Evolutionary conservation across 495 filamentous ascomycete species (phyloP).

Genomic region (Acidiella bohemica): DNA sequence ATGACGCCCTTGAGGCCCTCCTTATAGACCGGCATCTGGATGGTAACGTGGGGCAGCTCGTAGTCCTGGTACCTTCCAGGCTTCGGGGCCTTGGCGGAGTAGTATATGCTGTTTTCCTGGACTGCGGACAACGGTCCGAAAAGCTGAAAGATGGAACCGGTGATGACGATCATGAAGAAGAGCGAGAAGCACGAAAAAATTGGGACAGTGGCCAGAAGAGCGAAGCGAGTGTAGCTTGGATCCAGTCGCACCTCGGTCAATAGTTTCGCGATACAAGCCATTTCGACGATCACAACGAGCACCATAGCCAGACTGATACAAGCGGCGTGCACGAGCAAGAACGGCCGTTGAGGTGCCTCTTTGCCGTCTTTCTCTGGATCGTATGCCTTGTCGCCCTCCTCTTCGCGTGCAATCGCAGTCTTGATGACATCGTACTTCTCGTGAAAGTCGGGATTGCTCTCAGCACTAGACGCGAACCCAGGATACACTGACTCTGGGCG

Average conservation of each 20-base stretch:
- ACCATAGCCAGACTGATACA: slow-evolving; percentile 14
- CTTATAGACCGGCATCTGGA: slow-evolving; percentile 66
- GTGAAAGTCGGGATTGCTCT: neutral
- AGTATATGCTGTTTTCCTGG: slow-evolving; percentile 44
- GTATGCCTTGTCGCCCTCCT: slow-evolving; percentile 2
- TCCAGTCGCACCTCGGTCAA: slow-evolving; percentile 10
- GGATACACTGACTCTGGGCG: neutral
- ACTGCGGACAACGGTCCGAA: slow-evolving; percentile 46
- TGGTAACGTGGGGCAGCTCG: slow-evolving; percentile 52
- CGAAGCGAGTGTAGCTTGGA: slow-evolving; percentile 7
- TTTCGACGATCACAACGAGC: slow-evolving; percentile 12
- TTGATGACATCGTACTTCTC: slow-evolving; percentile 1
- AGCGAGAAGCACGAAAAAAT: slow-evolving; percentile 14
- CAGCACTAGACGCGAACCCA: neutral
- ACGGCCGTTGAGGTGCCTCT: slow-evolving; percentile 13
- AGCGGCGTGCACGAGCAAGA: slow-evolving; percentile 12
- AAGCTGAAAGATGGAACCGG: slow-evolving; percentile 35
- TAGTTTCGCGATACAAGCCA: slow-evolving; percentile 10
- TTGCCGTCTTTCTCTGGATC: slow-evolving; percentile 5
- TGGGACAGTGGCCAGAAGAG: slow-evolving; percentile 12
- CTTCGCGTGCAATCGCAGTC: neutral
- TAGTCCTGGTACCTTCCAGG: slow-evolving; percentile 31
- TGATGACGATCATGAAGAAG: slow-evolving; percentile 18
- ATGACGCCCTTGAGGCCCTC: slow-evolving; percentile 53
- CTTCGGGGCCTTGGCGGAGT: slow-evolving; percentile 40